Conservation (phyloP, 495 filamentous ascomycete genomes). For the Lasiosphaeria ovina region DNA sequence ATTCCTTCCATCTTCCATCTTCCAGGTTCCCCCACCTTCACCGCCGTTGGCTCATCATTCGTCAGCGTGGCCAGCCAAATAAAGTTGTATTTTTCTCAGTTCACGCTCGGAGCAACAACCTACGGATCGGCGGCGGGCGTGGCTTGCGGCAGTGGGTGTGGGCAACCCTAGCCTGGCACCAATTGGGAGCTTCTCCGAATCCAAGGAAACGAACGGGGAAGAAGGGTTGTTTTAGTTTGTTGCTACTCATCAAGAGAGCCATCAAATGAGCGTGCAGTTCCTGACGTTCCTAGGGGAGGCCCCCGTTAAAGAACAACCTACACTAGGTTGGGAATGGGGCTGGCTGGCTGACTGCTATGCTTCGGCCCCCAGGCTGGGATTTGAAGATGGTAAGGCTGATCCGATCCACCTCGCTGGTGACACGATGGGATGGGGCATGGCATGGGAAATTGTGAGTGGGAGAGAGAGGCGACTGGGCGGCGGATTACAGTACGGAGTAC, state of each 20-base stretch:
- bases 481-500: too few relatives aligned
- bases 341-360: background rate
- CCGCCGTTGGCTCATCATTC: too few relatives aligned
- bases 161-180: background rate
- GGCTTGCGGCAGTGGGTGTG: background rate
- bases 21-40: too few relatives aligned
- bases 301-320: too few relatives aligned
- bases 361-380: background rate
- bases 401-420: background rate
- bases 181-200: background rate
- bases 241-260: background rate
- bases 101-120: background rate
- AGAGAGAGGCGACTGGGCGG: too few relatives aligned
- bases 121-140: background rate
- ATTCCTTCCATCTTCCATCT: too few relatives aligned
- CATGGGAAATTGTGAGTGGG: background rate
- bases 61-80: too few relatives aligned
- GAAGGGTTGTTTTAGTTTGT: background rate
- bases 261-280: slow-evolving; percentile 1
- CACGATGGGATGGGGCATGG: background rate
- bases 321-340: background rate
- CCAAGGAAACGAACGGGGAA: background rate
- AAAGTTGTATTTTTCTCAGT: background rate
- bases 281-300: background rate
- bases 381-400: background rate